phyloP scores from a whole-genome alignment of 2,329 filamentous ascomycete genomes.

The Diaporthe destruens region DNA sequence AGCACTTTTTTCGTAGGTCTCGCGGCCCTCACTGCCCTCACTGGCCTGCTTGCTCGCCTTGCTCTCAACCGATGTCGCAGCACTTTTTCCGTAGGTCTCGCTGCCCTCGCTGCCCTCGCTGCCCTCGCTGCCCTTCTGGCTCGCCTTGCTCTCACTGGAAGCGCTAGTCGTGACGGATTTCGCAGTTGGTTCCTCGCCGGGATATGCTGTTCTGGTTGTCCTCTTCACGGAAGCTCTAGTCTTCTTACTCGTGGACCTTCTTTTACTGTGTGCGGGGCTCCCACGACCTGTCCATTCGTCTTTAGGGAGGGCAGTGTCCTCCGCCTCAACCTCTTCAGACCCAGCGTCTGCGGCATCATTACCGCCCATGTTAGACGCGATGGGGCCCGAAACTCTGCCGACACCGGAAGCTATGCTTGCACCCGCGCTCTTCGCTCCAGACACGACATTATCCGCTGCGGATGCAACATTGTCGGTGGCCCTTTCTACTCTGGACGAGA shows the following conservation, averaged over 20 bases:
- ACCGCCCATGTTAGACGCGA: not conserved
- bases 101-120: not conserved
- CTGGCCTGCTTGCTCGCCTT: not conserved
- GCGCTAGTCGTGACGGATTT: too few species aligned
- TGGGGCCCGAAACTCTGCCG: too few species aligned
- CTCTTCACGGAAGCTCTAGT: too few species aligned
- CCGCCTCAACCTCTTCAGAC: not conserved
- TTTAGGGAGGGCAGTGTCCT: not conserved
- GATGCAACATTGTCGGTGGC: not conserved
- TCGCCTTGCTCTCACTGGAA: not conserved
- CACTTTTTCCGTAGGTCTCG: not conserved
- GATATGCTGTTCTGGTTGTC: not conserved
- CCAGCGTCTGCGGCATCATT: not conserved
- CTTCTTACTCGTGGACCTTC: too few species aligned
- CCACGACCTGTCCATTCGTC: not conserved
- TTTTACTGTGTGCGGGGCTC: too few species aligned
- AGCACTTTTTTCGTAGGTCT: not conserved
- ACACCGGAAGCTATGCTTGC: not conserved
- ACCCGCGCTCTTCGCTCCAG: not conserved
- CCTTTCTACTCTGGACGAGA: not conserved
- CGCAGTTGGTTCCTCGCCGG: not conserved
- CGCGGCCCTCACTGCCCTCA: too few species aligned
- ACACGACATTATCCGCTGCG: not conserved
- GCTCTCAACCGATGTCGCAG: too few species aligned
- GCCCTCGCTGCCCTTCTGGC: too few species aligned